Evolutionary conservation across 202 grass and related monocot genomes (phyloP).

Genomic region (Miscanthus sacchariflorus): DNA sequence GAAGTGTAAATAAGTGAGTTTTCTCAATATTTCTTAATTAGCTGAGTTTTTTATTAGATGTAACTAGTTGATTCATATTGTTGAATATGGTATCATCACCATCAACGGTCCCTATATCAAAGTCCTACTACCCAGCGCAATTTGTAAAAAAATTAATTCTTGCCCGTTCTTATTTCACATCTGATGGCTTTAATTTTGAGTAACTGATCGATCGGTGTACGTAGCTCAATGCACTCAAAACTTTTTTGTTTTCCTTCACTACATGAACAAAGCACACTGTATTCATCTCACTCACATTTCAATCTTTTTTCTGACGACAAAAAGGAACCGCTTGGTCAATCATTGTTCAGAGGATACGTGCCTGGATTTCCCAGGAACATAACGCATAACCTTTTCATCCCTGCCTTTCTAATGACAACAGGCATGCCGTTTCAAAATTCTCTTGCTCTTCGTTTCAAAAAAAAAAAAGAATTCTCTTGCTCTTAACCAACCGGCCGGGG

Average conservation of each 20-base stretch:
- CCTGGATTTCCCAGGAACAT: slow-evolving; percentile 26
- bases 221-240: background rate
- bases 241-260: background rate
- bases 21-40: no score
- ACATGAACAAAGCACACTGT: background rate
- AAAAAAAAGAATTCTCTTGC: background rate
- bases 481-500: background rate
- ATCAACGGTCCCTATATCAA: no score
- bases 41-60: no score
- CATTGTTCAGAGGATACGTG: background rate
- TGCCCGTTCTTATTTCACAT: no score
- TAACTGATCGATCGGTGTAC: no score
- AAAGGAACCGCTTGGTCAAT: background rate
- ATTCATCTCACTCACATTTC: background rate
- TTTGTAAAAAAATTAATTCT: no score
- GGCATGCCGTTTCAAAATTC: slow-evolving; percentile 3
- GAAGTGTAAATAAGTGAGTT: no score
- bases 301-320: background rate
- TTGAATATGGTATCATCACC: no score
- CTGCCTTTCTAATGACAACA: slow-evolving; percentile 26
- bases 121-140: no score
- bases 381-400: background rate
- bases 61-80: no score
- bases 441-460: no score
- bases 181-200: no score